Evolutionary conservation across 495 filamentous ascomycete genomes (phyloP).

Genomic region (Penicillium fimorum): DNA sequence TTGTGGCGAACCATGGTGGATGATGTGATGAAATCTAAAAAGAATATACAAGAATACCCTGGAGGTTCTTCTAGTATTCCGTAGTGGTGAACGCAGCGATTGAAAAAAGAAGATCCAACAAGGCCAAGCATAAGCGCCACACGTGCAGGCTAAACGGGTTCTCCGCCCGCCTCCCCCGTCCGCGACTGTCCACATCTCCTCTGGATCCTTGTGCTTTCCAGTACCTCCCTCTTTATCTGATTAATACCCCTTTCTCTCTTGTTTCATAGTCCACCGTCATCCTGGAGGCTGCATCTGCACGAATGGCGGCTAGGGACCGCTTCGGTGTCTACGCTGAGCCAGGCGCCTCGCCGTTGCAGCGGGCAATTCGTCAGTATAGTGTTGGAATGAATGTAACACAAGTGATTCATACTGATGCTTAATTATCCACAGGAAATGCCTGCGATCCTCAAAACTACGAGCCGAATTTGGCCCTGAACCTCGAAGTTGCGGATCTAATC

Average conservation of each 20-base stretch:
- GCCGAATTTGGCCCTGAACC: conserved; percentile 91
- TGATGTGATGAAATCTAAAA: background rate
- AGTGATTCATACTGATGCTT: conserved; percentile 11
- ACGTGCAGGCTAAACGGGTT: conserved; percentile 26
- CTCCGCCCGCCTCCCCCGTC: conserved; percentile 23
- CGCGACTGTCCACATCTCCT: conserved; percentile 22
- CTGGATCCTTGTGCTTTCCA: conserved; percentile 20
- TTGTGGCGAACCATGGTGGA: conserved; percentile 82
- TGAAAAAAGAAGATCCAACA: conserved; percentile 19
- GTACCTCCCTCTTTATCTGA: conserved; percentile 10
- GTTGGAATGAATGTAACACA: conserved; percentile 6
- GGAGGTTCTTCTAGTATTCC: background rate
- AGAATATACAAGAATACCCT: background rate
- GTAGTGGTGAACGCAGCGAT: conserved; percentile 1
- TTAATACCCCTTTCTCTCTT: conserved; percentile 8
- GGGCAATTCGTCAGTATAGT: conserved; percentile 73
- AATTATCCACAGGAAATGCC: conserved; percentile 62
- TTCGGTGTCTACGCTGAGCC: conserved; percentile 80
- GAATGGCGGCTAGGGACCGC: conserved; percentile 93
- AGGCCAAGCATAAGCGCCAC: conserved; percentile 28
- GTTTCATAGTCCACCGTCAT: conserved; percentile 30
- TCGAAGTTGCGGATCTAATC: conserved; percentile 95
- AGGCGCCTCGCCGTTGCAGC: conserved; percentile 79
- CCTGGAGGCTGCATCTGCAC: conserved; percentile 93
- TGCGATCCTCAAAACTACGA: conserved; percentile 97